Conservation (phyloP, 1,284 basidiomycete species). For the Thecaphora frezii region DNA sequence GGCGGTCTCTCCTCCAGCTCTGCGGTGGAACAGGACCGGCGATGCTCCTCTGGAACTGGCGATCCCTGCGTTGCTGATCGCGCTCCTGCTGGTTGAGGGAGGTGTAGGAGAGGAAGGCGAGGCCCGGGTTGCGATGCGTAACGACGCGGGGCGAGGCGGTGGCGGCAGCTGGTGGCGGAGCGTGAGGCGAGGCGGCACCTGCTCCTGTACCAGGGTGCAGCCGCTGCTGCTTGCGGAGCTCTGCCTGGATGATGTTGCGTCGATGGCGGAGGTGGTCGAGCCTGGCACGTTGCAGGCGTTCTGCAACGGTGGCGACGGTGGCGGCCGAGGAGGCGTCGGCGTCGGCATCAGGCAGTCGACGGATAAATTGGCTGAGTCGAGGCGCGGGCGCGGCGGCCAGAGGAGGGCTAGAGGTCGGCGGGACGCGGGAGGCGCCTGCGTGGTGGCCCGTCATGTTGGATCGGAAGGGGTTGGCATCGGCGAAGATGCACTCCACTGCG, state of each 20-base stretch:
- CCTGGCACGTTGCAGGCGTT: background rate
- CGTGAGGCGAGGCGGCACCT: no score
- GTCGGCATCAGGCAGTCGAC: no score
- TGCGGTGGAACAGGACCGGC: slow-evolving; percentile 35
- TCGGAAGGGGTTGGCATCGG: no score
- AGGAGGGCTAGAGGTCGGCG: no score
- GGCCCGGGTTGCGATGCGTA: slow-evolving; percentile 1
- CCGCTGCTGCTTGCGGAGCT: background rate
- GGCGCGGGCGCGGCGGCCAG: no score
- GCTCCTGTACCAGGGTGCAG: no score
- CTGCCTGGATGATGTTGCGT: background rate
- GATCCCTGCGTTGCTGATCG: slow-evolving; percentile 9
- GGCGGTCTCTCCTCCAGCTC: slow-evolving; percentile 33
- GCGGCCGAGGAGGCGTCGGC: background rate
- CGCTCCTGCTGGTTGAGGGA: slow-evolving; percentile 17
- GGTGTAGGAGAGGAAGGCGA: slow-evolving; percentile 19
- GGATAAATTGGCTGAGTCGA: background rate
- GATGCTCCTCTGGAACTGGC: slow-evolving; percentile 25
- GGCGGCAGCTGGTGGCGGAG: no score
- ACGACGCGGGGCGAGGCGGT: no score
- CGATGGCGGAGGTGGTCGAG: background rate
- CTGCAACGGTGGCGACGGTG: background rate
- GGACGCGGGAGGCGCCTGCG: no score
- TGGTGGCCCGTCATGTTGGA: no score
- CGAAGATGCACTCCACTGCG: no score